Base-by-base conservation (phyloP, 1,284 basidiomycete species). In the Ustilago curta region DNA sequence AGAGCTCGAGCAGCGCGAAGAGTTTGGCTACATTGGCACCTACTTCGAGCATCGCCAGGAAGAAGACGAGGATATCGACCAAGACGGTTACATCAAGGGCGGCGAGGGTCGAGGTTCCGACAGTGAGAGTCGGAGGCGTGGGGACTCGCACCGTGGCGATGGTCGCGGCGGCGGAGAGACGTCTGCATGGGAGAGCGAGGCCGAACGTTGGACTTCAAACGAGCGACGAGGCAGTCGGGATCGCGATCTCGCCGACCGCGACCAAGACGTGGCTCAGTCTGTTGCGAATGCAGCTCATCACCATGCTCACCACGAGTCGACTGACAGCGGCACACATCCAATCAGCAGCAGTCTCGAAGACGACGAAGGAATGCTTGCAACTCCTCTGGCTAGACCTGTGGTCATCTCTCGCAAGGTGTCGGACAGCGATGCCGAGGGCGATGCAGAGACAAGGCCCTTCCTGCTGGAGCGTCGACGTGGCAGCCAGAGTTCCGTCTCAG, bases 1-100 rank as follows among this genome's bases (percentile, higher is more conserved):
- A 12, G 89, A 88, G 58, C 89, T 96, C 70, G 93, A 92, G 2
- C 92, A 94, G 83, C 92, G 92, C 2, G 94, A 97, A 83, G 94
- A 95, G 81, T 89, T 91, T 51, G 93, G 93, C 0, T 96, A 96
- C 82, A 90, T 95, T 79, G 93, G 92, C 25, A 70, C 70, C 32
- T 84, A 84, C 66, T 84, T 84, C 55, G 82, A 78, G 43, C 65
- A 77, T 25, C 59, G 70, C 42, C 59, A 71, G 45, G 82, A 83
- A 39, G 79, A 80, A 27, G 76, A 77, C 18, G 74, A 82, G 51
- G 74, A 79, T 21, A 80, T 84, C 27, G 83, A 84, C 39, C 76
- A 70, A 21, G 68, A 83, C 21, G 83, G 83, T 27, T 84, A 82
- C 56, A 84, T 84, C 60, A 75, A 81, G 43, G 81, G 78, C 18